Conservation (phyloP, 768 basidiomycete species). For the Tricholomella constricta region DNA sequence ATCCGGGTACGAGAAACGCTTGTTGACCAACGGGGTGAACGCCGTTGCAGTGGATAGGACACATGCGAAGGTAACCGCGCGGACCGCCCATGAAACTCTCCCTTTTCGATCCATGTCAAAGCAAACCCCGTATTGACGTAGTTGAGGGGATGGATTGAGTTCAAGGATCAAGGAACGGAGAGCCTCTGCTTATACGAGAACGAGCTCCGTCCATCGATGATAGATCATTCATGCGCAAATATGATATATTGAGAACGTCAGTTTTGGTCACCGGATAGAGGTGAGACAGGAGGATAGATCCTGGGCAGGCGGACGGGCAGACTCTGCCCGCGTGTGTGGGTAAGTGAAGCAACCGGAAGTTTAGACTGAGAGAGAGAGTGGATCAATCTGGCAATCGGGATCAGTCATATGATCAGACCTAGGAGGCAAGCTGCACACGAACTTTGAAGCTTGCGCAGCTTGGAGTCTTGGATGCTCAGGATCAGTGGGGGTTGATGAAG, state of each 20-base stretch:
- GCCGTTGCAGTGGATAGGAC: conserved; percentile 6
- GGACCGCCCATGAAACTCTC: neutral
- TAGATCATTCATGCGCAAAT: neutral
- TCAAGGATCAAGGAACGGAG: neutral
- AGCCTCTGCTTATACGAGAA: neutral
- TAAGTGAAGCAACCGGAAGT: too few species aligned
- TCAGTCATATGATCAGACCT: neutral
- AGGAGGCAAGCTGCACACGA: neutral
- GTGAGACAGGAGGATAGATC: too few species aligned
- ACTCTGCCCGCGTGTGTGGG: too few species aligned
- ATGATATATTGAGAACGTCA: too few species aligned
- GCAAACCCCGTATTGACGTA: neutral
- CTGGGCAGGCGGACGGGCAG: too few species aligned
- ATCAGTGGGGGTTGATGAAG: too few species aligned
- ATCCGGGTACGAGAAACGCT: conserved; percentile 16
- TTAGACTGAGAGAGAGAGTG: neutral
- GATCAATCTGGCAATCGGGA: neutral
- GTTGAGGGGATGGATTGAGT: neutral
- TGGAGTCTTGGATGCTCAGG: too few species aligned
- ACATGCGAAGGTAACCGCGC: neutral
- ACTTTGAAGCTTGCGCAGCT: too few species aligned
- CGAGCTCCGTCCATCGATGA: neutral
- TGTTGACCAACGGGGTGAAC: conserved; percentile 14
- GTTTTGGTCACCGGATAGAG: too few species aligned
- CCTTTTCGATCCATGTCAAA: conserved; percentile 3